These are phyloP conservation scores for Phallus indusiatus DNA, from an alignment of 768 basidiomycete genomes.

Conservation along the genomic window DNA sequence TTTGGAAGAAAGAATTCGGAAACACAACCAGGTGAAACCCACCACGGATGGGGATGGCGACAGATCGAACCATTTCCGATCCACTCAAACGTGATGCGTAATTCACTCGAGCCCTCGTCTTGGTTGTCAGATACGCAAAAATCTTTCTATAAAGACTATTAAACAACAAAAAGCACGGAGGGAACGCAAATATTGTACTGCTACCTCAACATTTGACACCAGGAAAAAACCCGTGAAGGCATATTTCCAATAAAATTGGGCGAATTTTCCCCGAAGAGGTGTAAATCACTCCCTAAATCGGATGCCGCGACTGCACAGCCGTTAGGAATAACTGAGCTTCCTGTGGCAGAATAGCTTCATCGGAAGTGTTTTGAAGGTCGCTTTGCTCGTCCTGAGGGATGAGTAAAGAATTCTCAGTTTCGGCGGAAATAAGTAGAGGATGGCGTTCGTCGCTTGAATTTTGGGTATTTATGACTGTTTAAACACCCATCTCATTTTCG, in stretches of 20 bases:
- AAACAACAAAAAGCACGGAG: background rate
- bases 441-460: too few relatives aligned
- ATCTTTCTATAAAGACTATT: too few relatives aligned
- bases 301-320: background rate
- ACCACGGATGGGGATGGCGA: background rate
- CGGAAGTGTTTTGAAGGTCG: too few relatives aligned
- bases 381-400: too few relatives aligned
- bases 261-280: background rate
- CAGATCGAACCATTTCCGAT: background rate
- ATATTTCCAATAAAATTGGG: background rate
- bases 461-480: too few relatives aligned
- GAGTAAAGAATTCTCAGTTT: too few relatives aligned
- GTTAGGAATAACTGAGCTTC: constrained; percentile 2
- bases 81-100: background rate
- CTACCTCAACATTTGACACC: background rate
- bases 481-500: too few relatives aligned
- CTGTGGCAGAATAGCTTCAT: background rate
- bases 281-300: background rate
- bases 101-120: background rate
- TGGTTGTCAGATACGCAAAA: too few relatives aligned
- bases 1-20: background rate
- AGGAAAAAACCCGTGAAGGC: background rate
- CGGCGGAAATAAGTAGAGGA: too few relatives aligned
- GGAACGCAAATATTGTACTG: too few relatives aligned
- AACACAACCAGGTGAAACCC: background rate